Evolutionary conservation across 2,329 filamentous ascomycete species (phyloP).

Genomic region (Ophiostoma himal-ulmi): DNA sequence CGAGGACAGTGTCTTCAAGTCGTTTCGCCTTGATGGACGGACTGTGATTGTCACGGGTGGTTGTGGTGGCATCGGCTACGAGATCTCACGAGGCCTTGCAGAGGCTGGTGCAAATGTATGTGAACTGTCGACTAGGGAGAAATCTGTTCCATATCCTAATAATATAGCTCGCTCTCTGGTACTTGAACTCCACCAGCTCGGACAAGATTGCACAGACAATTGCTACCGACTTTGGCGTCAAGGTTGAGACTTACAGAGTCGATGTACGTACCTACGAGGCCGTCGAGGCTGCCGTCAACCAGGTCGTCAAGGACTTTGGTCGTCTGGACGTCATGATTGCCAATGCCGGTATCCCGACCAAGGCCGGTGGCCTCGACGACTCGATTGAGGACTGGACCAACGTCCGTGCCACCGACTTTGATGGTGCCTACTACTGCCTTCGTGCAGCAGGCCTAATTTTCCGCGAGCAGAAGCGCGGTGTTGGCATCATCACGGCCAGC

Average conservation of each 20-base stretch:
- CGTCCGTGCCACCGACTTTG: slow-evolving; percentile 65
- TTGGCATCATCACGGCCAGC: slow-evolving; percentile 70
- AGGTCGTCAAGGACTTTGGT: slow-evolving; percentile 60
- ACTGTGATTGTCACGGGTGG: slow-evolving; percentile 53
- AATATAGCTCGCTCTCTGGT: not conserved
- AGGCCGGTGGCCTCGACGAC: slow-evolving; percentile 62
- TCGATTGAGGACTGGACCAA: slow-evolving; percentile 59
- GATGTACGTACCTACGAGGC: slow-evolving; percentile 51
- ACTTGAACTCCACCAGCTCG: not conserved
- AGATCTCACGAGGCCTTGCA: slow-evolving; percentile 52
- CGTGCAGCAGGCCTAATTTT: slow-evolving; percentile 59
- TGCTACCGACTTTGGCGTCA: slow-evolving; percentile 57
- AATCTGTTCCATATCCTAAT: not conserved
- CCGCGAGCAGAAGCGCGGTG: slow-evolving; percentile 56
- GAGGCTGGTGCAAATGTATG: slow-evolving; percentile 48
- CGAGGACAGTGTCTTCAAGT: slow-evolving; percentile 28
- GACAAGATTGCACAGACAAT: not conserved
- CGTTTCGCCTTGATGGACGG: slow-evolving; percentile 52
- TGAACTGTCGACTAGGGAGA: not conserved
- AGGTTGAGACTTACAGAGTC: slow-evolving; percentile 58
- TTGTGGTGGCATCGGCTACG: slow-evolving; percentile 52
- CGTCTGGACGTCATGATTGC: slow-evolving; percentile 73
- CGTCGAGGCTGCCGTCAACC: slow-evolving; percentile 46
- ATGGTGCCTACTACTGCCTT: slow-evolving; percentile 73
- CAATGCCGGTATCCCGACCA: slow-evolving; percentile 69